Evolutionary conservation across 2,329 filamentous ascomycete genomes (phyloP), one percentile per base, ranked within the genome.

Genomic region (Cercospora janseana): DNA sequence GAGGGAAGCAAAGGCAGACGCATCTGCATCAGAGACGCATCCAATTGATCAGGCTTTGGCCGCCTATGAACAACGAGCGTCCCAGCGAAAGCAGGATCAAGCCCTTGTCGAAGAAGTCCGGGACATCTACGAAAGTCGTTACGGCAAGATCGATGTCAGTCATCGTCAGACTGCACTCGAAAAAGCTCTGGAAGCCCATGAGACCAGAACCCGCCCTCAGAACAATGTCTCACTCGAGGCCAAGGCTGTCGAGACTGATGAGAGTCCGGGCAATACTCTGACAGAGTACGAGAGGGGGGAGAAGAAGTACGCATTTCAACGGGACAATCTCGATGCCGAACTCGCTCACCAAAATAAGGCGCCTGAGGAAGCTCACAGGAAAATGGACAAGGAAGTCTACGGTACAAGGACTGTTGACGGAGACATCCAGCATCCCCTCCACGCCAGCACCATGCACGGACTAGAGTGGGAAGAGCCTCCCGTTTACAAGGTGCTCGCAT

Each of bases 401-500:
- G 50, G 43, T 7, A 38, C 47, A 13, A 26, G 55, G 2, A 54
- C 47, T 32, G 45, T 55, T 15, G 56, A 56, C 13, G 16, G 37
- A 42, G 38, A 52, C 13, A n/a, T 43, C 2, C 46, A 54, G 10
- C 41, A 52, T 8, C 42, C 48, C 4, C 35, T 42, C 13, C 38
- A 31, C 6, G 43, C 29, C 6, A 34, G 34, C 18, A 12, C 26
- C n/a, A 38, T 23, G 24, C 29, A 31, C 9, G 13, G 26, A 13
- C 21, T 37, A 10, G 18, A 51, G 15, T 68, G 66, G 66, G 57
- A 63, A 37, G 52, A 66, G 26, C 67, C 67, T 21, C 59, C 66
- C 9, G 34, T 78, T 3, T 87, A 86, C 72, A 86, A 81, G 63
- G 77, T 87, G 26, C 72, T 88, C 4, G 83, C 81, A 1, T 87